Evolutionary conservation across 83 land plant species (phyloP).

Genomic region (Picea engelmannii): DNA sequence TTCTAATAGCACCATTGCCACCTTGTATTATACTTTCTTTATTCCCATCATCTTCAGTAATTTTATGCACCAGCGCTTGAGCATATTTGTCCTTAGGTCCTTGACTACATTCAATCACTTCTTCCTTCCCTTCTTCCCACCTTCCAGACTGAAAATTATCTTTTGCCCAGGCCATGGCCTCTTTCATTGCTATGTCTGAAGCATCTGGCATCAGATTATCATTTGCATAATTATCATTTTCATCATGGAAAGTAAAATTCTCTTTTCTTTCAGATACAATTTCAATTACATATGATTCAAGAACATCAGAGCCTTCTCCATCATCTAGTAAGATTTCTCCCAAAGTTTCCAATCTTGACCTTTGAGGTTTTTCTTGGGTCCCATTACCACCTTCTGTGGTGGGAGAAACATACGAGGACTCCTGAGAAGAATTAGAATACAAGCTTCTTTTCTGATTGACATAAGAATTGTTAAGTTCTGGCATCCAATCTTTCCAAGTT

Average conservation of each 20-base stretch:
- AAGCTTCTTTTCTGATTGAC: background rate
- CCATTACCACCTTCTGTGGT: background rate
- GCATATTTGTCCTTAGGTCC: slow-evolving; percentile 3
- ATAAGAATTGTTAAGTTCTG: background rate
- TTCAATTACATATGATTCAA: slow-evolving; percentile 7
- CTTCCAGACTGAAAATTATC: slow-evolving; percentile 9
- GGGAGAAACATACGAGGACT: background rate
- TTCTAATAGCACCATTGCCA: background rate
- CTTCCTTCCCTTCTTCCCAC: background rate
- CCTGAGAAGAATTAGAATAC: background rate
- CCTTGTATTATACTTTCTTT: background rate
- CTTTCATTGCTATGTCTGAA: slow-evolving; percentile 15
- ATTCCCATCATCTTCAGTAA: background rate
- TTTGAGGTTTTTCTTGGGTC: slow-evolving; percentile 2
- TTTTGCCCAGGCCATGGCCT: slow-evolving; percentile 21
- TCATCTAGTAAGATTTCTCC: background rate
- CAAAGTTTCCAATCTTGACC: background rate
- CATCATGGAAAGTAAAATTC: background rate
- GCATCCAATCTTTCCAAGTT: slow-evolving; percentile 4
- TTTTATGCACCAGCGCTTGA: background rate
- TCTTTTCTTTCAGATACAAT: background rate
- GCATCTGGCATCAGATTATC: background rate
- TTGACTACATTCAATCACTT: background rate
- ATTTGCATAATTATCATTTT: background rate
- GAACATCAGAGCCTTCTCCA: background rate